These are phyloP conservation scores for Xylaria grammica DNA, from an alignment of 495 filamentous ascomycete species.

Conservation along the genomic window DNA sequence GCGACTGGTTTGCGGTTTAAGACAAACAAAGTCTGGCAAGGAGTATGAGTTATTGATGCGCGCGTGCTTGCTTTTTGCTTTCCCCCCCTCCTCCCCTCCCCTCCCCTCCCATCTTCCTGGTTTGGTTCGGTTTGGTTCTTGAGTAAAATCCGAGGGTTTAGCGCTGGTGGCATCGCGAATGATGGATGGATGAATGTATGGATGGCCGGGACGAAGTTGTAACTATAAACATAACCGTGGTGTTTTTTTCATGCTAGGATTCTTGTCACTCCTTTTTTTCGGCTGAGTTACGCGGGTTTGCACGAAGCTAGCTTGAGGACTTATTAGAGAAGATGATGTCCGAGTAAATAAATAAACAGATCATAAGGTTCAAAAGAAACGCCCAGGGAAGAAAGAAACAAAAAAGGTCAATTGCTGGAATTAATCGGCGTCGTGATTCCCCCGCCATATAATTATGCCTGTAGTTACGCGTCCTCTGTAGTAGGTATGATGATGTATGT, in stretches of 20 bases:
- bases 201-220: conserved; percentile 11
- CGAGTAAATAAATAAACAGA: conserved; percentile 17
- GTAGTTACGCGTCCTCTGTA: background rate
- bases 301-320: conserved; percentile 2
- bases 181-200: background rate
- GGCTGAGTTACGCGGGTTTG: conserved; percentile 3
- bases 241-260: conserved; percentile 14
- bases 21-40: conserved; percentile 6
- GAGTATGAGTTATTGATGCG: conserved; percentile 8
- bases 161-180: too few species aligned
- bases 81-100: background rate
- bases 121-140: too few species aligned
- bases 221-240: conserved; percentile 11
- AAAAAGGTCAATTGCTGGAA: too few species aligned
- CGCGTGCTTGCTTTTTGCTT: background rate
- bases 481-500: too few species aligned
- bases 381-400: background rate
- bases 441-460: too few species aligned
- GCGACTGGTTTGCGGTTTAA: conserved; percentile 5
- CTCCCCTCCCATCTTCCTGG: background rate
- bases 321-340: conserved; percentile 7
- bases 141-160: background rate
- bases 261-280: conserved; percentile 22
- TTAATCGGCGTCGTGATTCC: too few species aligned
- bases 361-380: background rate